Evolutionary conservation across 2,329 filamentous ascomycete species (phyloP).

Genomic region (Neonectria hederae): DNA sequence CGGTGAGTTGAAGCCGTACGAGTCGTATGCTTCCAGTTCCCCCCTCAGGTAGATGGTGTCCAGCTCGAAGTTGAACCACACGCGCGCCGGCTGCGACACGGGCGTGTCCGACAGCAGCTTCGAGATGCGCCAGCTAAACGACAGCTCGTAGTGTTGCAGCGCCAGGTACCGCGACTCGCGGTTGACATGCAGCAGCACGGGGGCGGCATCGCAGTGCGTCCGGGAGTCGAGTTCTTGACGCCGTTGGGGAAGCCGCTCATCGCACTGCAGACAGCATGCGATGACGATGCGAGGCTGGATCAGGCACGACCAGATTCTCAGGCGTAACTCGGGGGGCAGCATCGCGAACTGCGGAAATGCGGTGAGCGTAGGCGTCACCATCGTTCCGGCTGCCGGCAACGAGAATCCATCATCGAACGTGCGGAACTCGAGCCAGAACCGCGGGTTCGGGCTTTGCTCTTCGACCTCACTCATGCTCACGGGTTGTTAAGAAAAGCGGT

Average conservation of each 20-base stretch:
- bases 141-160: constrained; percentile 55
- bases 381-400: constrained; percentile 6
- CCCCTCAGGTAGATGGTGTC: constrained; percentile 60
- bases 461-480: constrained; percentile 36
- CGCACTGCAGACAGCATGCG: constrained; percentile 53
- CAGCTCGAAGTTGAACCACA: constrained; percentile 59
- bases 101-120: constrained; percentile 49
- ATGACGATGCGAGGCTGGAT: constrained; percentile 57
- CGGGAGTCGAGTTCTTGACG: constrained; percentile 41
- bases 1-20: constrained; percentile 57
- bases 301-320: constrained; percentile 58
- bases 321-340: constrained; percentile 58
- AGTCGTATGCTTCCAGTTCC: constrained; percentile 58
- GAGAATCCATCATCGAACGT: constrained; percentile 54
- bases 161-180: constrained; percentile 55
- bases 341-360: constrained; percentile 50
- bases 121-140: constrained; percentile 59
- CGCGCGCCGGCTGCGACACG: constrained; percentile 48
- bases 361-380: constrained; percentile 23
- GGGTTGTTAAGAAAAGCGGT: constrained; percentile 1
- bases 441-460: constrained; percentile 41
- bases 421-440: constrained; percentile 58
- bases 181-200: constrained; percentile 56
- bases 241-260: constrained; percentile 41
- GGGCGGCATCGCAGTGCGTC: constrained; percentile 43